phyloP scores from a whole-genome alignment of 306 rosid genomes.

The Delonix regia region DNA sequence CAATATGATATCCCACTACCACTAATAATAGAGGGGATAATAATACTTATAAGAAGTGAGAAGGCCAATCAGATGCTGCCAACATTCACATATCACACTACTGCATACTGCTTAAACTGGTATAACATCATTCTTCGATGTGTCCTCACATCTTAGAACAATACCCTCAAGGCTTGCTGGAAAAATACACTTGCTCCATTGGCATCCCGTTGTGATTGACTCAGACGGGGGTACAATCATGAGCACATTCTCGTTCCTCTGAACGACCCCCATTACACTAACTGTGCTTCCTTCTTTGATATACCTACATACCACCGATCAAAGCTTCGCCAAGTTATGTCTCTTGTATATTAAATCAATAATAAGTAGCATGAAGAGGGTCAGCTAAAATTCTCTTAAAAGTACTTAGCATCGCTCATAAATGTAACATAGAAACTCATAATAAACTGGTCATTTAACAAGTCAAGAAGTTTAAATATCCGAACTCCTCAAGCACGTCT shows the following conservation, averaged over 20 bases:
- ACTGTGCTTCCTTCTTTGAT: conserved; percentile 97
- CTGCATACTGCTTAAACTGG: conserved; percentile 59
- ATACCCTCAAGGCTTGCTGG: conserved; percentile 89
- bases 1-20: conserved; percentile 43
- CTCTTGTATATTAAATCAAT: neutral
- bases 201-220: conserved; percentile 82
- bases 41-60: conserved; percentile 38
- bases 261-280: conserved; percentile 97
- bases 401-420: conserved; percentile 5
- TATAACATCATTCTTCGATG: conserved; percentile 81
- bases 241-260: conserved; percentile 88
- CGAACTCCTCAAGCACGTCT: neutral
- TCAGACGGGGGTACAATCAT: conserved; percentile 95
- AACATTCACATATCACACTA: conserved; percentile 28
- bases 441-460: neutral
- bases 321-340: conserved; percentile 23
- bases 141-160: conserved; percentile 82
- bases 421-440: neutral
- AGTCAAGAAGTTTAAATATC: conserved; percentile 1
- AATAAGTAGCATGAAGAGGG: neutral
- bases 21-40: conserved; percentile 50
- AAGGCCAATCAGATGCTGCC: conserved; percentile 37
- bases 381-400: neutral
- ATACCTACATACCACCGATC: conserved; percentile 53
- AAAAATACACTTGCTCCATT: conserved; percentile 78